phyloP scores from a whole-genome alignment of 2,329 filamentous ascomycete genomes.

The Fusarium albidum region DNA sequence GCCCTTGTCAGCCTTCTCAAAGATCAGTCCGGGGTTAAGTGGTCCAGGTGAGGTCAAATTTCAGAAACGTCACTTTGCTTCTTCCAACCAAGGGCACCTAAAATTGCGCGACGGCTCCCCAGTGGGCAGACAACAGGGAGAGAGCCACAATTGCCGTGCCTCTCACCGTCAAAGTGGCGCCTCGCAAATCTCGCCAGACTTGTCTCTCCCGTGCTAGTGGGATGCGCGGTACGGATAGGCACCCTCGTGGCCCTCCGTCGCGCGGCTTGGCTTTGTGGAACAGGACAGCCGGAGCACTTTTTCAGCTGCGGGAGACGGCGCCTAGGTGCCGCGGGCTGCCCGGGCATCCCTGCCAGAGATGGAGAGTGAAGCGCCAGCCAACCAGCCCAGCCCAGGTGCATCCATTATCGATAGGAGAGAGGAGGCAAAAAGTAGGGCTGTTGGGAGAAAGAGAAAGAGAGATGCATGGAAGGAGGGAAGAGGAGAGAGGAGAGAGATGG shows the following conservation, averaged over 20 bases:
- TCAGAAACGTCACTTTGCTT: slow-evolving; percentile 12
- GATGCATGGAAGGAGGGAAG: too few species aligned
- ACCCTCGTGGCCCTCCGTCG: slow-evolving; percentile 7
- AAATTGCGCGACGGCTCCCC: slow-evolving; percentile 22
- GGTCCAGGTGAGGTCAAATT: background rate
- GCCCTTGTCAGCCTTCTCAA: slow-evolving; percentile 1
- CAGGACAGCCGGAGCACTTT: background rate
- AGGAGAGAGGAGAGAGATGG: too few species aligned
- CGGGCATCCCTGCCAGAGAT: slow-evolving; percentile 1
- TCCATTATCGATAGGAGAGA: background rate
- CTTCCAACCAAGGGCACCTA: slow-evolving; percentile 1
- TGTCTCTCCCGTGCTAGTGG: background rate
- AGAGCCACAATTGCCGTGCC: background rate
- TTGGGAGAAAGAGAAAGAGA: background rate
- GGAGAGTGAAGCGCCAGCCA: slow-evolving; percentile 8
- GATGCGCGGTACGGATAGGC: background rate
- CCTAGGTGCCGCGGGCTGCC: slow-evolving; percentile 9
- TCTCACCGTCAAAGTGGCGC: slow-evolving; percentile 30
- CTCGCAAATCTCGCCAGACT: slow-evolving; percentile 18
- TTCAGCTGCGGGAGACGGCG: slow-evolving; percentile 6
- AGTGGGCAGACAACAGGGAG: too few species aligned
- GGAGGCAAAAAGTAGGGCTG: background rate
- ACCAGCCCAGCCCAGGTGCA: too few species aligned
- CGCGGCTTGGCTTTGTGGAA: background rate
- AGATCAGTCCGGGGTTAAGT: background rate